Conservation (phyloP, 2,329 filamentous ascomycete species). For the Elsinoe perseae region DNA sequence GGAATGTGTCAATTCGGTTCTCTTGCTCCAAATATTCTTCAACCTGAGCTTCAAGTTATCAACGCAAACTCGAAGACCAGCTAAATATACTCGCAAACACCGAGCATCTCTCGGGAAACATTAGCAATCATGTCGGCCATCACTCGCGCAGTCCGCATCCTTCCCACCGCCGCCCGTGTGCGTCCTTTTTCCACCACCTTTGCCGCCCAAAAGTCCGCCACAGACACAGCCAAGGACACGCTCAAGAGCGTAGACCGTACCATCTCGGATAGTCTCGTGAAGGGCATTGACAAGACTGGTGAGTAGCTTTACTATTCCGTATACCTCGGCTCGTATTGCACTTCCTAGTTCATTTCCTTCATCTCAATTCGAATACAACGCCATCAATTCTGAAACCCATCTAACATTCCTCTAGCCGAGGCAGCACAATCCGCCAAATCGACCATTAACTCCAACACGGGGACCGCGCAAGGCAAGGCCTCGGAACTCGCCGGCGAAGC, state of each 20-base stretch:
- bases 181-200: constrained; percentile 49
- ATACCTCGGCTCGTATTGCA: not conserved
- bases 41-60: not conserved
- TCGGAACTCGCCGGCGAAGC: constrained; percentile 27
- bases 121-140: constrained; percentile 33
- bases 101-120: not conserved
- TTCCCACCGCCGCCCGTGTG: constrained; percentile 36
- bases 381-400: not conserved
- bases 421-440: constrained; percentile 32
- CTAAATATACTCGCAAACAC: not conserved
- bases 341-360: not conserved
- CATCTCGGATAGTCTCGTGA: constrained; percentile 49
- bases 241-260: constrained; percentile 51
- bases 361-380: not conserved
- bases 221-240: constrained; percentile 51
- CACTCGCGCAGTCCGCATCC: constrained; percentile 23
- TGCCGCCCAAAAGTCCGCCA: constrained; percentile 42
- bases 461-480: constrained; percentile 8
- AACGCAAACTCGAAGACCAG: too few relatives aligned
- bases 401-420: constrained; percentile 16
- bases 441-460: constrained; percentile 22
- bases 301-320: constrained; percentile 29
- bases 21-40: not conserved
- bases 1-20: not conserved
- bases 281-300: constrained; percentile 57